Conservation (phyloP, 1,284 basidiomycete genomes). For the Boletus semigastroideus region DNA sequence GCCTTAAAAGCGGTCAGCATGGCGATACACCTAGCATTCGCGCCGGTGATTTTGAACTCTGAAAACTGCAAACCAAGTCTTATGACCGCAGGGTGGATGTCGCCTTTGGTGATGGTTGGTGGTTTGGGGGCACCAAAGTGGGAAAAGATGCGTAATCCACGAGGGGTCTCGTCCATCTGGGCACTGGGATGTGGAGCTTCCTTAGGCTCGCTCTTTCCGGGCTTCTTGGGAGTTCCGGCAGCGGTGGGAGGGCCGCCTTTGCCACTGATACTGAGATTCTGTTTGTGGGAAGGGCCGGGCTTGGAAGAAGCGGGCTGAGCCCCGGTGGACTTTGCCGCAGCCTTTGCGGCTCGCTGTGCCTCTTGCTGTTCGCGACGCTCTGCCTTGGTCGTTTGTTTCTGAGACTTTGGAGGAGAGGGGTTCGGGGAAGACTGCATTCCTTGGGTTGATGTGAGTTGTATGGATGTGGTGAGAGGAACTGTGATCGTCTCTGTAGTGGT, state of each 20-base stretch:
- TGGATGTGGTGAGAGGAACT: slow-evolving; percentile 12
- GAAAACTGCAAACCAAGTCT: slow-evolving; percentile 80
- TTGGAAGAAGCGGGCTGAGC: slow-evolving; percentile 21
- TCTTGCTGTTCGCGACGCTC: slow-evolving; percentile 80
- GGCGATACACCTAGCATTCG: slow-evolving; percentile 89
- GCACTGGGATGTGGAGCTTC: slow-evolving; percentile 14
- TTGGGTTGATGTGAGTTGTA: slow-evolving; percentile 20
- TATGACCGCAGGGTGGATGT: slow-evolving; percentile 80
- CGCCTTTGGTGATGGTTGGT: slow-evolving; percentile 62
- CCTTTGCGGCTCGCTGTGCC: slow-evolving; percentile 75
- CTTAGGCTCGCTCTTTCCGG: slow-evolving; percentile 25
- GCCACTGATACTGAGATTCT: slow-evolving; percentile 17
- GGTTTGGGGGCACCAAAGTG: slow-evolving; percentile 78
- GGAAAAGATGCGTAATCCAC: slow-evolving; percentile 75
- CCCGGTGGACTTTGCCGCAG: slow-evolving; percentile 28
- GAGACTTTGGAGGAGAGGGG: slow-evolving; percentile 35
- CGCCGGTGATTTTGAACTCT: slow-evolving; percentile 83
- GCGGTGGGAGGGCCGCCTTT: slow-evolving; percentile 13
- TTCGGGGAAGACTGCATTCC: slow-evolving; percentile 11
- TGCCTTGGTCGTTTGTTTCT: slow-evolving; percentile 75
- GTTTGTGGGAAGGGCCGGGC: slow-evolving; percentile 18
- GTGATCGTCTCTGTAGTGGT: slow-evolving; percentile 28
- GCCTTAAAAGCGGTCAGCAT: slow-evolving; percentile 82
- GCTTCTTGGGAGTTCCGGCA: slow-evolving; percentile 20
- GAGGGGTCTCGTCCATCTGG: slow-evolving; percentile 38